A percentile compares a stretch with the other conserved stretches of the same genome.
These are phyloP conservation scores for Monilinia laxa DNA, from an alignment of 2,329 filamentous ascomycete species.

Conservation along the genomic window DNA sequence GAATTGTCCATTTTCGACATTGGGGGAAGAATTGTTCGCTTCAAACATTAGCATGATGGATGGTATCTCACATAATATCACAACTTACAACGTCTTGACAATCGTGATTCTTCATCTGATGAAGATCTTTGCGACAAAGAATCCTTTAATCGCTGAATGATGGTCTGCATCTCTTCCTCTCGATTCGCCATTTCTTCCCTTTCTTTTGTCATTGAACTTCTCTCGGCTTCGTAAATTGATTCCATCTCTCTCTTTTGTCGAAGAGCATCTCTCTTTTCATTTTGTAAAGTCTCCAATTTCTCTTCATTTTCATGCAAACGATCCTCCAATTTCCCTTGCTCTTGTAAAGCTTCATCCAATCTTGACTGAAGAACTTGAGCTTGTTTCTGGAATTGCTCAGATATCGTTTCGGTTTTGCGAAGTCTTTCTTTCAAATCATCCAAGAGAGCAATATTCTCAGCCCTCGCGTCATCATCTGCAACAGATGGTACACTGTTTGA, in stretches of 20 bases:
- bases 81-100: conserved; percentile 58
- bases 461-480: conserved; percentile 70
- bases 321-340: conserved; percentile 86
- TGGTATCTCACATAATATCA: neutral
- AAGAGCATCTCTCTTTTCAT: conserved; percentile 79
- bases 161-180: conserved; percentile 86
- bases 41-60: conserved; percentile 26
- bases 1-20: conserved; percentile 74
- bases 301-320: conserved; percentile 83
- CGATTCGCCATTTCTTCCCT: conserved; percentile 82
- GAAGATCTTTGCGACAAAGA: conserved; percentile 73
- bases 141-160: conserved; percentile 91
- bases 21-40: conserved; percentile 59
- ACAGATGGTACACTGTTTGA: conserved; percentile 43
- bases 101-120: conserved; percentile 52
- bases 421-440: conserved; percentile 84
- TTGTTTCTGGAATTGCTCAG: conserved; percentile 81
- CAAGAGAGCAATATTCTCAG: conserved; percentile 74
- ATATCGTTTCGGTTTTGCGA: conserved; percentile 73
- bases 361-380: conserved; percentile 79
- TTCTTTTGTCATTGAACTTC: conserved; percentile 82
- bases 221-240: conserved; percentile 86
- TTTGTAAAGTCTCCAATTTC: conserved; percentile 74
- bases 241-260: conserved; percentile 89
- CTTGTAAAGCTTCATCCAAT: conserved; percentile 78